Conservation (phyloP, 164 flowering plant genomes). For the Tetracentron sinense region DNA sequence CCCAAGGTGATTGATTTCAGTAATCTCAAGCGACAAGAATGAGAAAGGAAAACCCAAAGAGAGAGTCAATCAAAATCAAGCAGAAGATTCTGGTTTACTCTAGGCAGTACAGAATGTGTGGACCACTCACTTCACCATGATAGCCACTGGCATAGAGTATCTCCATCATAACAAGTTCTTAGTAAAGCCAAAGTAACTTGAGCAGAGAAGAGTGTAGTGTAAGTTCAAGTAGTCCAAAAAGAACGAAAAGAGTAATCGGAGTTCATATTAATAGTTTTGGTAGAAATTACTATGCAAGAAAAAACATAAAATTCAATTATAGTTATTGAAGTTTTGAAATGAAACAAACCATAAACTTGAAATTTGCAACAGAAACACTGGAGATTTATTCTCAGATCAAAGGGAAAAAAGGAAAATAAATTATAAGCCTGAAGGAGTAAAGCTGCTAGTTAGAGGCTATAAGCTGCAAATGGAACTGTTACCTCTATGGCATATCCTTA, state of each 20-base stretch:
- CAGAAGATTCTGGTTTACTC: not conserved
- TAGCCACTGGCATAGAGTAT: slow-evolving; percentile 1
- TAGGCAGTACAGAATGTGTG: not conserved
- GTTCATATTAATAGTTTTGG: too few relatives aligned
- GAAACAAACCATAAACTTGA: slow-evolving; percentile 7
- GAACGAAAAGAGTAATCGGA: not conserved
- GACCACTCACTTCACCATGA: not conserved
- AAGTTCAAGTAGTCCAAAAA: slow-evolving; percentile 8
- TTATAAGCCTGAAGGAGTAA: too few relatives aligned
- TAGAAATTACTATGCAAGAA: too few relatives aligned
- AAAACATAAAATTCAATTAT: slow-evolving; percentile 6
- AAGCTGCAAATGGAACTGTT: too few relatives aligned
- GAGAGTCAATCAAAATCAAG: not conserved
- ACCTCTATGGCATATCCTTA: too few relatives aligned
- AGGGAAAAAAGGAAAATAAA: too few relatives aligned
- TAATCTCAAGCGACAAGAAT: too few relatives aligned
- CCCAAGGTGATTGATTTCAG: not conserved
- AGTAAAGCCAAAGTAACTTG: slow-evolving; percentile 4
- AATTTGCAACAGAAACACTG: not conserved
- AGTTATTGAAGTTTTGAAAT: slow-evolving; percentile 6
- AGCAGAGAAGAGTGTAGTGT: not conserved
- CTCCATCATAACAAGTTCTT: not conserved
- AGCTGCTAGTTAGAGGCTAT: too few relatives aligned
- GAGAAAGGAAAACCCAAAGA: too few relatives aligned
- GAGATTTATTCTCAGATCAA: too few relatives aligned